Base-by-base conservation (phyloP, 805 yeast genomes). In the Kodamaea sagamina region DNA sequence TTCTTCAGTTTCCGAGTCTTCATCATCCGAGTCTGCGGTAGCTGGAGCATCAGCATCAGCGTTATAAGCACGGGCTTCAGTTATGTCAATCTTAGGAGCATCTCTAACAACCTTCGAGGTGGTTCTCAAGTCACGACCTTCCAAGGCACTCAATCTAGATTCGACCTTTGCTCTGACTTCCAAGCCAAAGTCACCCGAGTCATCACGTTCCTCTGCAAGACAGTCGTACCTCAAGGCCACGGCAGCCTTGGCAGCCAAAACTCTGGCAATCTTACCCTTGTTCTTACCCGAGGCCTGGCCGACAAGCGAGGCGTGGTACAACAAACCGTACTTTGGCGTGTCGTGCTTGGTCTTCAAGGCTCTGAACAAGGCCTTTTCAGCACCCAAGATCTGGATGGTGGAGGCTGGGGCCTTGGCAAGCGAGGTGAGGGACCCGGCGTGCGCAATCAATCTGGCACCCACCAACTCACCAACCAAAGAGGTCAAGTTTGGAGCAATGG, bases 321-420 rank as follows among this genome's bases (percentile, higher is more conserved):
- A 77, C 59, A 93, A 77, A 75, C 99, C 99, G 64, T 93, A 93
- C 71, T 93, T 93, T 63, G 99, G 99, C 49, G 99, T 93, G 69
- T 93, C 96, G 61, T 90, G 97, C 72, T 93, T 93, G 47, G 99
- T 93, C 78, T 93, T 93, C 62, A 93, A 82, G 50, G 99, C 99
- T 76, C 99, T 85, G 81, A 93, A 93, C 48, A 93, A 77, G 32
- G 99, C 99, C 81, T 93, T 93, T 75, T 93, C 99, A 52, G 99
- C 98, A 69, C 99, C 99, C 65, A 93, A 79, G 55, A 93, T 92
- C 78, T 93, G 99, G 52, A 93, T 85, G 45, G 99, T 93, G 16
- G 99, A 93, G 49, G 99, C 98, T 55, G 99, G 98, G 39, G 97
- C 95, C 75, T 93, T 93, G 54, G 99, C 96, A 58, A 93, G 78